phyloP scores from a whole-genome alignment of 1,284 basidiomycete genomes.

The Golubevia sp. region DNA sequence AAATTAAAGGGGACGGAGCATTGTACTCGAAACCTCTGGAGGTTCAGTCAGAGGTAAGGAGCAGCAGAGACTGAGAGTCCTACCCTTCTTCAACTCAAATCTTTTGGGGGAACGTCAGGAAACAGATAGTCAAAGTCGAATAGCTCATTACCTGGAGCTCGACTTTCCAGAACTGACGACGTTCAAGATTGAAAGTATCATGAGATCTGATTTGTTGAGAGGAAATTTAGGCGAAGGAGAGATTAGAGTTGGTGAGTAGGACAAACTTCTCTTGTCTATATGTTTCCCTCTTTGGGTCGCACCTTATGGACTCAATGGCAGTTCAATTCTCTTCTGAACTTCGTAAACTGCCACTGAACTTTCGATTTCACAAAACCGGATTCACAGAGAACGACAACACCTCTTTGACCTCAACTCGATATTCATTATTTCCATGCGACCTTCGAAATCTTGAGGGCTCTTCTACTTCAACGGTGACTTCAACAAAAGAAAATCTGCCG shows the following conservation, averaged over 20 bases:
- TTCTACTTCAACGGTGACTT: too few species aligned
- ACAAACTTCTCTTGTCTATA: slow-evolving; percentile 19
- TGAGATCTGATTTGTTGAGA: slow-evolving; percentile 7
- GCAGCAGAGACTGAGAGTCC: too few species aligned
- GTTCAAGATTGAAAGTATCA: slow-evolving; percentile 32
- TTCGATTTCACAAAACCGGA: too few species aligned
- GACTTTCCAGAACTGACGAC: slow-evolving; percentile 45
- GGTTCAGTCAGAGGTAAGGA: too few species aligned
- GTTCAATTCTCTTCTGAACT: too few species aligned
- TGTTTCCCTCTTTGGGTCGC: slow-evolving; percentile 16
- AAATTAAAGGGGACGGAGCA: too few species aligned
- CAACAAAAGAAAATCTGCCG: neutral
- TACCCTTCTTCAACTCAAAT: too few species aligned
- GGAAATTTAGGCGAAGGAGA: neutral
- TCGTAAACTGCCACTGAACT: too few species aligned
- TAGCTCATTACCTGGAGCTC: slow-evolving; percentile 49
- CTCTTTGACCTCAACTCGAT: neutral
- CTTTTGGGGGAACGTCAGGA: too few species aligned
- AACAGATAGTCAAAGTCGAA: too few species aligned
- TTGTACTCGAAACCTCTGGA: too few species aligned
- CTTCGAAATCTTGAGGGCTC: neutral
- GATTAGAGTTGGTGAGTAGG: slow-evolving; percentile 3
- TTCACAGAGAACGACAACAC: neutral
- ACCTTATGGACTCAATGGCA: neutral
- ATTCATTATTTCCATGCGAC: neutral